These are phyloP conservation scores for Coniella vitis DNA, from an alignment of 2,329 filamentous ascomycete species.

Conservation along the genomic window DNA sequence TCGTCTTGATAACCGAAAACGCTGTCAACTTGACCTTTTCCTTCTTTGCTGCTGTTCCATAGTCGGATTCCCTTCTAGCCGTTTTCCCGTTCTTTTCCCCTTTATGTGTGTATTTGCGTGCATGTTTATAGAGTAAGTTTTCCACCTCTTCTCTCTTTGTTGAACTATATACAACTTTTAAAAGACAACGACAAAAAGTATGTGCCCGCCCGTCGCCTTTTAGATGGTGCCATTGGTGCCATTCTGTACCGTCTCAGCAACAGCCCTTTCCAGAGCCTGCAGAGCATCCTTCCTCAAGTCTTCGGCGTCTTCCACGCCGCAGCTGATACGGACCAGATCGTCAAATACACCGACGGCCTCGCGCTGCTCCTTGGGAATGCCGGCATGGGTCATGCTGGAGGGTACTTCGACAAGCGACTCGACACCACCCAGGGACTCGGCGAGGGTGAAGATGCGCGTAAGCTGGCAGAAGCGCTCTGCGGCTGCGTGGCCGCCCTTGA, in stretches of 20 bases:
- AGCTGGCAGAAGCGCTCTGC: slow-evolving; percentile 88
- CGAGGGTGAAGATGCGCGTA: slow-evolving; percentile 86
- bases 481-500: slow-evolving; percentile 76
- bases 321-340: slow-evolving; percentile 88
- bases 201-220: not conserved
- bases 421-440: slow-evolving; percentile 82
- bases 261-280: slow-evolving; percentile 71
- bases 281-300: slow-evolving; percentile 79
- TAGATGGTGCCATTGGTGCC: slow-evolving; percentile 1
- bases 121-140: too few species aligned
- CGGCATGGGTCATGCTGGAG: slow-evolving; percentile 93
- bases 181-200: too few species aligned
- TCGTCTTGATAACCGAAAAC: too few species aligned
- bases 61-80: not conserved
- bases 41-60: not conserved
- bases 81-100: not conserved
- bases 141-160: too few species aligned
- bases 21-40: too few species aligned
- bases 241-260: slow-evolving; percentile 27
- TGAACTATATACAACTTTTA: too few species aligned
- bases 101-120: too few species aligned
- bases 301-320: slow-evolving; percentile 83
- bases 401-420: slow-evolving; percentile 90
- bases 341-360: slow-evolving; percentile 93
- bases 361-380: slow-evolving; percentile 82